Percentiles rank a stretch among this genome's conserved stretches.
phyloP scores from a whole-genome alignment of 257 asterid species.

The Voacanga thouarsii region DNA sequence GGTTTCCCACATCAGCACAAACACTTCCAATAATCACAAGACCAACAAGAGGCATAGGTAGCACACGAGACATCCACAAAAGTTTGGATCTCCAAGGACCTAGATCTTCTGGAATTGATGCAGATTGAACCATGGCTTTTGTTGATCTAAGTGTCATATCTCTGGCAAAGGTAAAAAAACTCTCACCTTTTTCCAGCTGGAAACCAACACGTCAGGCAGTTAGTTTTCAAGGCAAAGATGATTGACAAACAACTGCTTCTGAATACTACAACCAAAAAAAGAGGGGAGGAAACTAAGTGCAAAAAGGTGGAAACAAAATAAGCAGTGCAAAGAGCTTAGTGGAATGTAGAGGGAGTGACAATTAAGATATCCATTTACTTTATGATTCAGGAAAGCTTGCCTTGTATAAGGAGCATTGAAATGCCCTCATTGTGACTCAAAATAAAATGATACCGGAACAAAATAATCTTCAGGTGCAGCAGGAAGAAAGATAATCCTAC shows the following conservation, averaged over 20 bases:
- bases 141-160: conserved; percentile 90
- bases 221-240: not conserved
- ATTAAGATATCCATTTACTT: not conserved
- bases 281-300: not conserved
- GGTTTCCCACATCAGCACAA: conserved; percentile 69
- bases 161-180: conserved; percentile 88
- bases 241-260: not conserved
- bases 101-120: conserved; percentile 67
- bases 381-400: not conserved
- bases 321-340: not conserved
- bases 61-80: conserved; percentile 80
- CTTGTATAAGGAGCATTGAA: not conserved
- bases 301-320: not conserved
- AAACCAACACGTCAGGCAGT: conserved; percentile 14
- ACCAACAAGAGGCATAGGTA: conserved; percentile 98
- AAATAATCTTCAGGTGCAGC: not conserved
- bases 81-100: conserved; percentile 94
- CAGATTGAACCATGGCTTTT: conserved; percentile 65
- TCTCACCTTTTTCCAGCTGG: conserved; percentile 94
- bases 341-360: not conserved
- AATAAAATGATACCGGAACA: not conserved
- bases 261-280: not conserved
- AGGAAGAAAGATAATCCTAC: conserved; percentile 33
- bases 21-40: conserved; percentile 80
- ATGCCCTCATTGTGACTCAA: not conserved